Evolutionary conservation across 2,329 filamentous ascomycete genomes (phyloP).

Genomic region (Neonectria magnoliae): DNA sequence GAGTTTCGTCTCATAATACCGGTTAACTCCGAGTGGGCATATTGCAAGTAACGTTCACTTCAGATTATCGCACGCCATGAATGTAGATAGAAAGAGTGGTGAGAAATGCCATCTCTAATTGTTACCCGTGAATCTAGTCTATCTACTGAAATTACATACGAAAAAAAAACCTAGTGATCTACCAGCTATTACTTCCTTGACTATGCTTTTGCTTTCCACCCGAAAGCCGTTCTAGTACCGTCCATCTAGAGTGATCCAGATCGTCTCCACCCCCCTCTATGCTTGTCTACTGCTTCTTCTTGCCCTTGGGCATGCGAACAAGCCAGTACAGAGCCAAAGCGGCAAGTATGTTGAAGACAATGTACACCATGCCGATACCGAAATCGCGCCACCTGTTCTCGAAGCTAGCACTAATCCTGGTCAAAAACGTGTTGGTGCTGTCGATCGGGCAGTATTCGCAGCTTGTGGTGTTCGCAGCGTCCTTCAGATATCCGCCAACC

Average conservation of each 20-base stretch:
- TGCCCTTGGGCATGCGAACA: constrained; percentile 52
- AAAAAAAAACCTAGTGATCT: background rate
- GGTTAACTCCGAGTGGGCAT: no score
- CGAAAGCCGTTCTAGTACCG: background rate
- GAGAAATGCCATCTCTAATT: background rate
- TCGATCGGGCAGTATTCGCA: constrained; percentile 59
- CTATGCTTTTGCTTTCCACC: background rate
- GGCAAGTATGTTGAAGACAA: constrained; percentile 61
- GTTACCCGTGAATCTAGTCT: background rate
- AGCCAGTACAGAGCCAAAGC: constrained; percentile 64
- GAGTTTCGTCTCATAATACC: no score
- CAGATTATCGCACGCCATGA: background rate
- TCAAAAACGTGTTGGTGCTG: constrained; percentile 54
- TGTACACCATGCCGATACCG: constrained; percentile 65
- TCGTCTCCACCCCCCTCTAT: background rate
- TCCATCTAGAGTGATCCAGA: background rate
- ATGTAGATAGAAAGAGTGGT: background rate
- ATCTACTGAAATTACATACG: background rate
- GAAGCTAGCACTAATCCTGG: constrained; percentile 56
- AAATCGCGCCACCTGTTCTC: constrained; percentile 67
- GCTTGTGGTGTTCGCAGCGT: constrained; percentile 59
- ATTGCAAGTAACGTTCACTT: no score
- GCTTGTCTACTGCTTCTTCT: constrained; percentile 32
- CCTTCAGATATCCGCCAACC: constrained; percentile 61
- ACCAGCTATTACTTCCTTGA: background rate